Conservation (phyloP, 192 early-diverging fungal genomes). For the Spizellomyces punctatus region DNA sequence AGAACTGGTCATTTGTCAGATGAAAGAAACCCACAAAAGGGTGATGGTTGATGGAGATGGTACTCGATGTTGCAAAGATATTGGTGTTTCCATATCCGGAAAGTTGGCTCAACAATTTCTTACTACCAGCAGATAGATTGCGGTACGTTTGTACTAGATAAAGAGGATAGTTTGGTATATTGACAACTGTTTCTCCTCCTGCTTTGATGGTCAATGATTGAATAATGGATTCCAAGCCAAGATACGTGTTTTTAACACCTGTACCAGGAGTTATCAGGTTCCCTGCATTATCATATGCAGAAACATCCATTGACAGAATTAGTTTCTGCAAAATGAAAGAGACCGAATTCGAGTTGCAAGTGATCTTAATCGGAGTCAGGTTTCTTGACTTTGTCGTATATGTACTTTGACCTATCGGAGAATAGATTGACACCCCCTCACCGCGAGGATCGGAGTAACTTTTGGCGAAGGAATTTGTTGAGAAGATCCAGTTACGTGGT, state of each 20-base stretch:
- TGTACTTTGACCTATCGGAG: neutral
- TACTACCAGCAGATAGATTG: neutral
- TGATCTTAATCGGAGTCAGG: slow-evolving; percentile 9
- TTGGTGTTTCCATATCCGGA: slow-evolving; percentile 15
- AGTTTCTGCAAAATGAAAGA: slow-evolving; percentile 9
- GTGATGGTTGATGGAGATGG: slow-evolving; percentile 1
- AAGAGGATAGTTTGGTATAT: slow-evolving; percentile 2
- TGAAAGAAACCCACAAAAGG: slow-evolving; percentile 19
- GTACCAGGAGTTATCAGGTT: neutral
- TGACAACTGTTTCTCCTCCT: neutral
- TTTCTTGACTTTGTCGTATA: slow-evolving; percentile 4
- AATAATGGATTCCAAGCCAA: slow-evolving; percentile 7
- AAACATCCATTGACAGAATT: slow-evolving; percentile 4
- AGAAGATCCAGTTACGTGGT: slow-evolving; percentile 7
- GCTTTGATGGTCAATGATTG: neutral
- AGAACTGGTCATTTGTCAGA: neutral
- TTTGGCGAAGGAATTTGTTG: slow-evolving; percentile 2
- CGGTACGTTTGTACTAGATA: slow-evolving; percentile 2
- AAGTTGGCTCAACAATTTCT: neutral
- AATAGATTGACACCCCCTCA: neutral
- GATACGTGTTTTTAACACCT: neutral
- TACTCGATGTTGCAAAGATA: slow-evolving; percentile 4
- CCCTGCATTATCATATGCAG: neutral
- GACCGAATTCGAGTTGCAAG: neutral
- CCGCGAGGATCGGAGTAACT: neutral